Evolutionary conservation across 2,329 filamentous ascomycete species (phyloP).

Genomic region (Paramyrothecium sp.): DNA sequence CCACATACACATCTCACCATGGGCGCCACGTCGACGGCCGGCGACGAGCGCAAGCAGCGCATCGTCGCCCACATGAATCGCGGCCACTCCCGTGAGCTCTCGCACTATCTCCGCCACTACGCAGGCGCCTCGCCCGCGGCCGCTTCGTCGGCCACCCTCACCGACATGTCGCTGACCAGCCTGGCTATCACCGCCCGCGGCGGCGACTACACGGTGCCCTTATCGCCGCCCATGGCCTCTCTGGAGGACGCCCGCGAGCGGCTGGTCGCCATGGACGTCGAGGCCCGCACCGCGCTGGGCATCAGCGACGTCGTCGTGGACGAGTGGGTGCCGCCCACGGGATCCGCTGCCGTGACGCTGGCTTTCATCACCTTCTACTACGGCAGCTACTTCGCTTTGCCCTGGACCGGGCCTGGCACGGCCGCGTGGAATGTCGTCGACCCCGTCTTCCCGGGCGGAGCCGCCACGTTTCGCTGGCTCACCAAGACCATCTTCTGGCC

Average conservation of each 20-base stretch:
- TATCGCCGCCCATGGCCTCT: conserved; percentile 69
- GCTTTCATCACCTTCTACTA: conserved; percentile 54
- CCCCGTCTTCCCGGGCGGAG: conserved; percentile 54
- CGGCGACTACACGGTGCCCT: conserved; percentile 51
- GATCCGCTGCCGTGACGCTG: conserved; percentile 53
- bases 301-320: conserved; percentile 46
- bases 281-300: conserved; percentile 56
- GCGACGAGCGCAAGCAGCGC: conserved; percentile 29
- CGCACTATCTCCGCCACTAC: conserved; percentile 76
- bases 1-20: conserved; percentile 10
- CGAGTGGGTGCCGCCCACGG: conserved; percentile 37
- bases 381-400: conserved; percentile 43
- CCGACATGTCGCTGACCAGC: conserved; percentile 61
- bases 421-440: conserved; percentile 49
- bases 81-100: conserved; percentile 73
- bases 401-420: conserved; percentile 52
- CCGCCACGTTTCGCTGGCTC: conserved; percentile 55
- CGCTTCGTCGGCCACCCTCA: conserved; percentile 58
- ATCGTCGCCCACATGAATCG: conserved; percentile 81
- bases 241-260: conserved; percentile 67
- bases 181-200: conserved; percentile 59
- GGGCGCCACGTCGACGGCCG: conserved; percentile 14
- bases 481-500: conserved; percentile 57
- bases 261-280: conserved; percentile 68
- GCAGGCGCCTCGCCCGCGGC: conserved; percentile 52